Percentiles rank a stretch among this genome's conserved stretches.
phyloP scores from a whole-genome alignment of 2,329 filamentous ascomycete species.

The Lachnellula subtilissima region DNA sequence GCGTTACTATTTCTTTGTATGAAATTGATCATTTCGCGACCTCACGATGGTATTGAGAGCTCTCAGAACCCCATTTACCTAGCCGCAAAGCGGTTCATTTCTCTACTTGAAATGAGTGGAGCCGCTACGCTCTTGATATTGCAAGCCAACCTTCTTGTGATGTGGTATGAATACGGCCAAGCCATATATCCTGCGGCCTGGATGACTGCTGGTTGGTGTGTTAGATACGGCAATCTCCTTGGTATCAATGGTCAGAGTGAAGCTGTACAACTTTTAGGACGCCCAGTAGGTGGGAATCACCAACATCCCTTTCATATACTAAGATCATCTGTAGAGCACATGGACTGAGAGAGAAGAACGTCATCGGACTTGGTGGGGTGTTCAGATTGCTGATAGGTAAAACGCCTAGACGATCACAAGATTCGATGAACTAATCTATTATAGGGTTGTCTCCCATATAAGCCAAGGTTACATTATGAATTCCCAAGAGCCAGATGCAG shows the following conservation, averaged over 20 bases:
- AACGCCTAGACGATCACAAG: background rate
- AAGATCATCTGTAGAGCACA: slow-evolving; percentile 30
- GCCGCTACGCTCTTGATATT: slow-evolving; percentile 39
- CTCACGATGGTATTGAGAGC: slow-evolving; percentile 33
- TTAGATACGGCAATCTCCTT: slow-evolving; percentile 42
- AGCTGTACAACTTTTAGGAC: slow-evolving; percentile 35
- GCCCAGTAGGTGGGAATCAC: slow-evolving; percentile 26
- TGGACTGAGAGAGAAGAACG: slow-evolving; percentile 46
- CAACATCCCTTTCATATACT: background rate
- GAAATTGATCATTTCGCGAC: slow-evolving; percentile 39
- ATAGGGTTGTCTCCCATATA: slow-evolving; percentile 29
- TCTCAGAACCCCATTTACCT: slow-evolving; percentile 38
- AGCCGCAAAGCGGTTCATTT: slow-evolving; percentile 40
- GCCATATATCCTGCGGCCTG: slow-evolving; percentile 47
- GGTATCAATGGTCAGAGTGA: slow-evolving; percentile 36
- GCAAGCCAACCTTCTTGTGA: slow-evolving; percentile 42
- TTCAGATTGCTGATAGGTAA: slow-evolving; percentile 42
- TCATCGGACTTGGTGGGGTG: slow-evolving; percentile 44
- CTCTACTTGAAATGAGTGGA: slow-evolving; percentile 39
- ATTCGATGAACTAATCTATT: slow-evolving; percentile 7
- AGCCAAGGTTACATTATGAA: slow-evolving; percentile 27
- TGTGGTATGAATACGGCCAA: slow-evolving; percentile 45
- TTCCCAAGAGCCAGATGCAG: slow-evolving; percentile 26
- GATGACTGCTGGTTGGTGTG: slow-evolving; percentile 42
- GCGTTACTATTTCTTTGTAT: slow-evolving; percentile 45